Conservation (phyloP, 2,329 filamentous ascomycete species). For the Cadophora sp. region DNA sequence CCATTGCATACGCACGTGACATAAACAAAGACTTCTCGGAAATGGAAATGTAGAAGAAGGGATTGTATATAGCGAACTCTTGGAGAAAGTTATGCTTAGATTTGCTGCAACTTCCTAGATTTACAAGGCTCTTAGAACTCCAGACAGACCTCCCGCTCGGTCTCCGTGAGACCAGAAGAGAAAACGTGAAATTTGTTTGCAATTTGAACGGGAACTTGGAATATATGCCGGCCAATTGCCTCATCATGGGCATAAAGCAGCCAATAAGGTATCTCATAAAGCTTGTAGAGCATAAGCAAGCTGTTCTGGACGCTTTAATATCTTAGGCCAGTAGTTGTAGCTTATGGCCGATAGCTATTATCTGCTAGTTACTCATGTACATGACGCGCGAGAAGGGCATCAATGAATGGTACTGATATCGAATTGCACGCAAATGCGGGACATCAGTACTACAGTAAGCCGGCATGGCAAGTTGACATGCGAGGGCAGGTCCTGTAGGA, state of each 20-base stretch:
- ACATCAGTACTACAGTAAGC: slow-evolving; percentile 1
- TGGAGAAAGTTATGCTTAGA: slow-evolving; percentile 1
- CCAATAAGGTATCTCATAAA: background rate
- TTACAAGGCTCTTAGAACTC: background rate
- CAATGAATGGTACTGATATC: background rate
- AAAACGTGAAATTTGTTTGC: slow-evolving; percentile 1
- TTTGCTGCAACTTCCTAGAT: slow-evolving; percentile 2
- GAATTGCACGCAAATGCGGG: slow-evolving; percentile 3
- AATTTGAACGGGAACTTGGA: slow-evolving; percentile 3
- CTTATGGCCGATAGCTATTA: background rate
- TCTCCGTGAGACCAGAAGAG: slow-evolving; percentile 1
- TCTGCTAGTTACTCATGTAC: background rate
- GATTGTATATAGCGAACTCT: slow-evolving; percentile 1
- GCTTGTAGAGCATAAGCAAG: background rate
- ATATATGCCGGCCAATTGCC: background rate
- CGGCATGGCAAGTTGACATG: background rate
- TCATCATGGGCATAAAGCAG: background rate
- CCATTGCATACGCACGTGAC: slow-evolving; percentile 1
- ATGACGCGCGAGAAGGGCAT: background rate
- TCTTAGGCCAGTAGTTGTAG: background rate
- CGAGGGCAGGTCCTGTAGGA: slow-evolving; percentile 2
- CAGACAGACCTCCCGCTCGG: background rate
- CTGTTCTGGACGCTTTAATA: background rate
- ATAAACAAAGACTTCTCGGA: slow-evolving; percentile 1
- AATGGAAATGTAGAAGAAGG: slow-evolving; percentile 3